Evolutionary conservation across 352 stramenopile genomes (phyloP), one percentile per base, ranked within the genome.

Genomic region (Phytophthora sp.): DNA sequence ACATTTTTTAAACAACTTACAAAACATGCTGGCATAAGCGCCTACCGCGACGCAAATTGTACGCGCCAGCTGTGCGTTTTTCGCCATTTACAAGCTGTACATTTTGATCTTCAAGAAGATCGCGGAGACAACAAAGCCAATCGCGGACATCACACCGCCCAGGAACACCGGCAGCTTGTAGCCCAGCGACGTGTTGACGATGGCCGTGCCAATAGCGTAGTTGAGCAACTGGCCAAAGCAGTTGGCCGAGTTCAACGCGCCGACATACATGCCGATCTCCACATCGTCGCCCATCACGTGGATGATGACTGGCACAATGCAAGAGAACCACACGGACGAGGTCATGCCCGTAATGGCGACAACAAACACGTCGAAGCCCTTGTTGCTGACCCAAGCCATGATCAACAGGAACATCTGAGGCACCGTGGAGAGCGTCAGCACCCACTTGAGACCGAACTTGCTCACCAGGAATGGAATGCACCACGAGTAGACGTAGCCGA

Each of bases 401-500:
- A 62, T 13, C 7, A 80, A 11, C 6, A 83, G 55, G 20, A 73
- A 61, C 37, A 54, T 67, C 46, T 83, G 74, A 26, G 74, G 74
- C n/a, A 83, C 17, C 10, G 69, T 70, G 2, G 67, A 66, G 3
- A 60, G 5, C 11, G 66, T 62, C 10, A 83, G 38, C 10, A 76
- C 64, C 59, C 62, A 74, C 42, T 72, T 68, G 31, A 68, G 52
- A 20, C 74, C 74, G 20, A 78, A 69, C 48, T 74, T 76, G 37
- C 55, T 57, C 39, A 78, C 71, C 4, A 83, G 42, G 53, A 72
- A 68, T 28, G 71, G 74, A 27, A 83, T 58, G 28, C 54, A 66
- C 60, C 65, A 76, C 18, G 73, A 76, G 63, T 72, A 80, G 4
- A 76, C 17, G 41, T 80, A 74, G 32, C 70, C 56, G 3, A 77